These are phyloP conservation scores for Penicillium mononematosum DNA, from an alignment of 495 filamentous ascomycete genomes.

Conservation along the genomic window DNA sequence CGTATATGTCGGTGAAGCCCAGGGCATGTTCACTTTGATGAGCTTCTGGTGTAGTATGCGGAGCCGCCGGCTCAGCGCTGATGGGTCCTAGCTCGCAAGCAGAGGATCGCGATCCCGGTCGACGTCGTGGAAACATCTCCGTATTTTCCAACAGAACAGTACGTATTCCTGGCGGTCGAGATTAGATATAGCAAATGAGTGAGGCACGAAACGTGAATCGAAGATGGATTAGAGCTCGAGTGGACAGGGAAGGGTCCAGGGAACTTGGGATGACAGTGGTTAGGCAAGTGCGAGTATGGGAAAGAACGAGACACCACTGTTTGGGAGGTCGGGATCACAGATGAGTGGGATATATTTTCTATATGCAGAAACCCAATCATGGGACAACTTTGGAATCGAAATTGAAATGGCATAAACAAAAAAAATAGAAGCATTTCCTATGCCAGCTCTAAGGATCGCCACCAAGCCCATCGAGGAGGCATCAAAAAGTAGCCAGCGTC, in stretches of 20 bases:
- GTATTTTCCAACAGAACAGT: background rate
- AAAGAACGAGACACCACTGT: constrained; percentile 10
- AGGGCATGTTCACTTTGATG: constrained; percentile 7
- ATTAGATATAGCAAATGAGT: background rate
- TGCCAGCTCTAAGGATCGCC: constrained; percentile 27
- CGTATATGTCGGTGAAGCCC: constrained; percentile 46
- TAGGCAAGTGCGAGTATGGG: background rate
- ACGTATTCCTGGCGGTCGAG: background rate
- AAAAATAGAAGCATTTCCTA: constrained; percentile 18
- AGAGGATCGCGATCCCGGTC: constrained; percentile 3
- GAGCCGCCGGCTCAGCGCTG: background rate
- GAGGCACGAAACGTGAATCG: background rate
- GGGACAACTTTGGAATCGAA: constrained; percentile 13
- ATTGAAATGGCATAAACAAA: constrained; percentile 15
- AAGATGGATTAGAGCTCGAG: background rate
- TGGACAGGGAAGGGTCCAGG: background rate
- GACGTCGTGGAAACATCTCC: constrained; percentile 1
- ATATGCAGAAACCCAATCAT: constrained; percentile 32
- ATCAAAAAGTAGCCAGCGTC: constrained; percentile 17
- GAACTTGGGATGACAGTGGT: background rate
- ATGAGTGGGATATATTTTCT: constrained; percentile 27
- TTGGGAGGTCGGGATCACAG: constrained; percentile 6
- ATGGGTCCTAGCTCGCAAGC: background rate
- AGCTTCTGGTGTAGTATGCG: background rate
- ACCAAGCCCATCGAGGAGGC: constrained; percentile 13